Conservation (phyloP, 441 rosid species). For the Adansonia madagascariensis region DNA sequence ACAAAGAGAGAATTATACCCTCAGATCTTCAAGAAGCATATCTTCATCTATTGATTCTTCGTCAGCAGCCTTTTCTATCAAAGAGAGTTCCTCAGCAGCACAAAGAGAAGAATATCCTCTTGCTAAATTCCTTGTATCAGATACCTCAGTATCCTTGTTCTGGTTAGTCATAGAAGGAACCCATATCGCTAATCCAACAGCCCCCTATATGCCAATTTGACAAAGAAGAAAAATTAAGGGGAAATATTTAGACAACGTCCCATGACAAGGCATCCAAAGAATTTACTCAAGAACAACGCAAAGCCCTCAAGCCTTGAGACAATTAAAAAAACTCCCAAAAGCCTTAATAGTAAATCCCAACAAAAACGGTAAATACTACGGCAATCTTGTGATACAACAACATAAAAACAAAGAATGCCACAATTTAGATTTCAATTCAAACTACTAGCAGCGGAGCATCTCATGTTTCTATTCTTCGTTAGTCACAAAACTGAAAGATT, state of each 20-base stretch:
- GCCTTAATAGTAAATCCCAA: conserved; percentile 6
- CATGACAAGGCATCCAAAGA: neutral
- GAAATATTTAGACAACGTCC: conserved; percentile 3
- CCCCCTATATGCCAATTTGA: conserved; percentile 60
- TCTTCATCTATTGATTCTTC: conserved; percentile 61
- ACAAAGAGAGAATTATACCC: conserved; percentile 42
- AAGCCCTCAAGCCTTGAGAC: neutral
- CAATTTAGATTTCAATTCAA: conserved; percentile 9
- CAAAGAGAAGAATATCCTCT: conserved; percentile 81
- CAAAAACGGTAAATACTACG: neutral
- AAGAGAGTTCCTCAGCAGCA: conserved; percentile 63
- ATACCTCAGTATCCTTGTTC: conserved; percentile 35
- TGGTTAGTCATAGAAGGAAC: conserved; percentile 83
- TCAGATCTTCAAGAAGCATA: conserved; percentile 66
- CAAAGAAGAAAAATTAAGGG: conserved; percentile 24
- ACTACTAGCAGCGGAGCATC: neutral
- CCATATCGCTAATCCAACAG: conserved; percentile 98
- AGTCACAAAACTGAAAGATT: neutral
- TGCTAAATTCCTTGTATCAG: conserved; percentile 53
- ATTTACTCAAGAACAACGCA: neutral
- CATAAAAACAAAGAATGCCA: neutral
- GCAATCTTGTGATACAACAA: conserved; percentile 1
- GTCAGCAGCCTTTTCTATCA: conserved; percentile 55
- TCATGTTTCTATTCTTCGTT: neutral
- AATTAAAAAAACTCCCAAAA: neutral